Evolutionary conservation across 2,329 filamentous ascomycete species (phyloP).

Genomic region (Botrytis squamosa): DNA sequence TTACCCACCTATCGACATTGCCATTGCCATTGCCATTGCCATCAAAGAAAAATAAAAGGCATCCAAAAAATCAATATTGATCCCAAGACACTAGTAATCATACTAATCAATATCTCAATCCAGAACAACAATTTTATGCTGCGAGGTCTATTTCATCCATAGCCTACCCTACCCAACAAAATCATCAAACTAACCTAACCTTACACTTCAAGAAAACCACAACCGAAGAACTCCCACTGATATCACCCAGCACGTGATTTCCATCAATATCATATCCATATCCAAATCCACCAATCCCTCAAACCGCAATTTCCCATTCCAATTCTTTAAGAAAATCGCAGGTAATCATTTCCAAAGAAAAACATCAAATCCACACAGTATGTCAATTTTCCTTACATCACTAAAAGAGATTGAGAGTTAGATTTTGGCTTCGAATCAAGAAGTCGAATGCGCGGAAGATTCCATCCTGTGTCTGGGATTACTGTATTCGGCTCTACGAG

Average conservation of each 20-base stretch:
- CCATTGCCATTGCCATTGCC: fast-evolving
- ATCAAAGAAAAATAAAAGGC: not conserved
- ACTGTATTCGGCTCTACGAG: not conserved
- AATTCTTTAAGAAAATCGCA: not conserved
- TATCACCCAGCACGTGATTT: not conserved
- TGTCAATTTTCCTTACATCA: not conserved
- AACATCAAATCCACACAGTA: not conserved
- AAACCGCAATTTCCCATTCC: not conserved
- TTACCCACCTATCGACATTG: not conserved
- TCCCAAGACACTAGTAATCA: not conserved
- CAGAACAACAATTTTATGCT: no score
- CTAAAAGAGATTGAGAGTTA: fast-evolving
- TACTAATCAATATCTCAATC: not conserved
- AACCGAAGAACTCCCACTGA: not conserved
- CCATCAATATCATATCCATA: not conserved
- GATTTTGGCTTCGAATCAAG: not conserved
- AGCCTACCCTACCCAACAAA: no score
- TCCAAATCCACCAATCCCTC: no score
- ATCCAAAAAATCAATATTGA: not conserved
- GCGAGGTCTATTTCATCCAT: not conserved
- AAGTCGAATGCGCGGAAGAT: no score
- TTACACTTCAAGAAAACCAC: not conserved
- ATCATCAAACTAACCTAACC: no score
- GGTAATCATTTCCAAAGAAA: not conserved
- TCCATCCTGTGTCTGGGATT: not conserved